Evolutionary conservation across 1,284 basidiomycete genomes (phyloP).

Genomic region (Malassezia slooffiae): DNA sequence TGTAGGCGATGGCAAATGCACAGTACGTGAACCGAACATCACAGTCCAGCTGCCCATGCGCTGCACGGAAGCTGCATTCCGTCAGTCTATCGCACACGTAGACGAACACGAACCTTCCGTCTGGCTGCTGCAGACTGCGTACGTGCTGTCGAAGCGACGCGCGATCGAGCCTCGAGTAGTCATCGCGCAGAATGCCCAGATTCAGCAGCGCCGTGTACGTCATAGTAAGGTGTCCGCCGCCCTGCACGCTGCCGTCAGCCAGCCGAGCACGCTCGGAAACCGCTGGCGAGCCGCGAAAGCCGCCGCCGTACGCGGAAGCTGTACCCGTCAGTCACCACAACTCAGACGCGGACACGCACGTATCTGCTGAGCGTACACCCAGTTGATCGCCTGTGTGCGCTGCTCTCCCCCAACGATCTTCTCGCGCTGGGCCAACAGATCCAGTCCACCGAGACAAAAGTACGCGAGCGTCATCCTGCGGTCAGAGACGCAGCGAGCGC

Average conservation of each 20-base stretch:
- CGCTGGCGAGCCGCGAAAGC: conserved; percentile 22
- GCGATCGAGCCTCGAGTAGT: conserved; percentile 24
- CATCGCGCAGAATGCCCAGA: conserved; percentile 31
- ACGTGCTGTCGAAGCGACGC: conserved; percentile 16
- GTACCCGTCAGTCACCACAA: not conserved
- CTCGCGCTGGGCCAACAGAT: conserved; percentile 22
- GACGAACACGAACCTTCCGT: conserved; percentile 28
- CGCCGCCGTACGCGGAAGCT: conserved; percentile 28
- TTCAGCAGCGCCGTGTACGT: conserved; percentile 36
- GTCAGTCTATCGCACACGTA: not conserved
- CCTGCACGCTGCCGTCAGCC: not conserved
- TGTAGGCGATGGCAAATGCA: conserved; percentile 66
- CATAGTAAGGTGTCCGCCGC: conserved; percentile 35
- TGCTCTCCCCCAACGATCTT: conserved; percentile 16
- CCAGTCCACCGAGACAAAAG: conserved; percentile 35
- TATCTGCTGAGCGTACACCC: conserved; percentile 77
- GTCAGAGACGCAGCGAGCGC: not conserved
- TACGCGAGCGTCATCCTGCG: conserved; percentile 36
- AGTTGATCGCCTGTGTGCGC: conserved; percentile 48
- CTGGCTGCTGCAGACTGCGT: conserved; percentile 17
- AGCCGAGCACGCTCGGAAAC: not conserved
- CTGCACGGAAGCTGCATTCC: conserved; percentile 65
- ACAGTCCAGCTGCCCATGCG: conserved; percentile 57
- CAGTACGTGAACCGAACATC: conserved; percentile 79
- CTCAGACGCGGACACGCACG: conserved; percentile 17